Evolutionary conservation across 805 yeast species (phyloP).

Genomic region (Candida piceae): DNA sequence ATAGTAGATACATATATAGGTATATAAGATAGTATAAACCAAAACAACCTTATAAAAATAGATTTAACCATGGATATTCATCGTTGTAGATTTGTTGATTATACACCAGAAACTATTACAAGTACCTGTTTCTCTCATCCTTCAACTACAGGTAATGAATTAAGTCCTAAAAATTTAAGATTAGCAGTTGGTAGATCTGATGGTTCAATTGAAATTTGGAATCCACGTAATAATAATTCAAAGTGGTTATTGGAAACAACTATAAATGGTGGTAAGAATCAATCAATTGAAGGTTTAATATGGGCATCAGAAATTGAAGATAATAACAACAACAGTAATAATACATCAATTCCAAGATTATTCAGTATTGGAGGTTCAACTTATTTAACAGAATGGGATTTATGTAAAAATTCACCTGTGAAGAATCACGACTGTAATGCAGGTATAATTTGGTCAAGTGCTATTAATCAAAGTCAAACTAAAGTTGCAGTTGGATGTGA

Average conservation of each 20-base stretch:
- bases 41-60: background rate
- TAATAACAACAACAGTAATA: slow-evolving; percentile 29
- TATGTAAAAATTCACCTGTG: slow-evolving; percentile 64
- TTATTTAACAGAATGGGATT: slow-evolving; percentile 86
- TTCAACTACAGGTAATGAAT: slow-evolving; percentile 34
- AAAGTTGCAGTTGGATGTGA: slow-evolving; percentile 90
- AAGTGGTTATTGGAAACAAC: slow-evolving; percentile 76
- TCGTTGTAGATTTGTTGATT: slow-evolving; percentile 88
- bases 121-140: slow-evolving; percentile 71
- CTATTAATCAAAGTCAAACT: slow-evolving; percentile 54
- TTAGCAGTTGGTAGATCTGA: slow-evolving; percentile 90
- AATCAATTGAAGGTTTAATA: slow-evolving; percentile 83
- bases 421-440: slow-evolving; percentile 84
- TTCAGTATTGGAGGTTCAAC: slow-evolving; percentile 96
- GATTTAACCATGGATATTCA: slow-evolving; percentile 85
- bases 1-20: too few species aligned
- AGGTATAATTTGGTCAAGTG: slow-evolving; percentile 89
- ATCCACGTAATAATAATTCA: slow-evolving; percentile 51
- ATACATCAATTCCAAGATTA: slow-evolving; percentile 67
- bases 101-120: slow-evolving; percentile 78
- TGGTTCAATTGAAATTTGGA: slow-evolving; percentile 96
- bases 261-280: slow-evolving; percentile 73
- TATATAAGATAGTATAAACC: too few species aligned
- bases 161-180: slow-evolving; percentile 54
- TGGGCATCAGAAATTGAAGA: slow-evolving; percentile 55